Percentiles rank a stretch among this genome's conserved stretches.
These are phyloP conservation scores for Malassezia vespertilionis DNA, from an alignment of 1,284 basidiomycete genomes.

Conservation along the genomic window DNA sequence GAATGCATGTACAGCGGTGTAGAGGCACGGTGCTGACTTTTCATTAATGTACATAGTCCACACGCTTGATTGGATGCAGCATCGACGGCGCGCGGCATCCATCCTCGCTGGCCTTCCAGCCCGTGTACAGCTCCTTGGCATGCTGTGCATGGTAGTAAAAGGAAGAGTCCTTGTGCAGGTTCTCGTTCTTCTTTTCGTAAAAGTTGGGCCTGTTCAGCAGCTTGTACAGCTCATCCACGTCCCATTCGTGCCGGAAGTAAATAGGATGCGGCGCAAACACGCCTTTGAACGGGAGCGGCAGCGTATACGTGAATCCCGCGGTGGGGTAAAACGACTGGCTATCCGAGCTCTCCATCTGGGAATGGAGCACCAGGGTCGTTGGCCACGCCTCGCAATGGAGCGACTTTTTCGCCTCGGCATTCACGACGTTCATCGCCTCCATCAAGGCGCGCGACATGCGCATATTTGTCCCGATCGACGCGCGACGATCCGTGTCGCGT, in stretches of 20 bases:
- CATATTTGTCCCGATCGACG: constrained; percentile 48
- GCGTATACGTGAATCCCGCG: constrained; percentile 44
- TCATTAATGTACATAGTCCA: constrained; percentile 16
- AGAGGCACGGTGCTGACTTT: neutral
- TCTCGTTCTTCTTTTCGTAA: constrained; percentile 46
- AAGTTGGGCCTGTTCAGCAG: constrained; percentile 45
- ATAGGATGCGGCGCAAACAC: constrained; percentile 47
- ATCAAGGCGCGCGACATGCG: constrained; percentile 42
- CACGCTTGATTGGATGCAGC: constrained; percentile 45
- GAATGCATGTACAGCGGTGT: neutral
- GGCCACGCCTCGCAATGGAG: constrained; percentile 47
- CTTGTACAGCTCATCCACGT: constrained; percentile 37
- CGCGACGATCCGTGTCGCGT: constrained; percentile 37
- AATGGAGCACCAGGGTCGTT: constrained; percentile 45
- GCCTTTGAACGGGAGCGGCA: constrained; percentile 46
- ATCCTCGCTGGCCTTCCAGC: constrained; percentile 43
- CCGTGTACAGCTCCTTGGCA: constrained; percentile 43
- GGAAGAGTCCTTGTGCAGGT: constrained; percentile 43
- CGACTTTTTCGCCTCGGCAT: constrained; percentile 46
- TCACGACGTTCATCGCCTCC: constrained; percentile 47
- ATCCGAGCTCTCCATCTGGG: constrained; percentile 40
- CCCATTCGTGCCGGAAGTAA: constrained; percentile 47
- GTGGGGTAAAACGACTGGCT: constrained; percentile 45
- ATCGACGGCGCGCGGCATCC: constrained; percentile 44
- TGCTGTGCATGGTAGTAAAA: constrained; percentile 46